Percentiles rank a stretch among this genome's conserved stretches.
Conservation (phyloP, 163 green algal species). For the Chlorella variabilis region DNA sequence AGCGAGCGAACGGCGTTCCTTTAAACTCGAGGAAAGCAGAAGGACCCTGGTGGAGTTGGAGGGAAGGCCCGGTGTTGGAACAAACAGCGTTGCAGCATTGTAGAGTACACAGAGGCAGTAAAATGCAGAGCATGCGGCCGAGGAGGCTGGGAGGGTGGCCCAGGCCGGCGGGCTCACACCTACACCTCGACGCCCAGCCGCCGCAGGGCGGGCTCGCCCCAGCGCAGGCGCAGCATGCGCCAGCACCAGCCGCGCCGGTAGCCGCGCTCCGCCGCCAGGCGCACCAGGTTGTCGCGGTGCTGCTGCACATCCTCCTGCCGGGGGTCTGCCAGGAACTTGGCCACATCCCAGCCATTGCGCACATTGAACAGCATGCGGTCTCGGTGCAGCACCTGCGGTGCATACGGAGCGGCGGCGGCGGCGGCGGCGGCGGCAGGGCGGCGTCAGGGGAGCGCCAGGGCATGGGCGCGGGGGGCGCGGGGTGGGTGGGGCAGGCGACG, state of each 20-base stretch:
- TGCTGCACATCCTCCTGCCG: conserved; percentile 46
- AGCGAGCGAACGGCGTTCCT: too few relatives aligned
- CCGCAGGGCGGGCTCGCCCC: conserved; percentile 46
- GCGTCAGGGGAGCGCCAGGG: neutral
- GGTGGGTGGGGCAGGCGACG: too few relatives aligned
- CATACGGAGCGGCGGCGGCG: neutral
- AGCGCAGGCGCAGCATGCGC: conserved; percentile 56
- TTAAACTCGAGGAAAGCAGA: too few relatives aligned
- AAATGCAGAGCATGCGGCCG: too few relatives aligned
- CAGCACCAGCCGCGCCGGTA: conserved; percentile 55
- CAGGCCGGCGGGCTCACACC: neutral
- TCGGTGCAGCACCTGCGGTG: conserved; percentile 31
- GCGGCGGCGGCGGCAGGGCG: neutral
- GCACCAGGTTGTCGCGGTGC: conserved; percentile 50
- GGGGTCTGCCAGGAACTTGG: conserved; percentile 58
- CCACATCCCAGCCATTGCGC: conserved; percentile 54
- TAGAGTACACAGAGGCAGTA: too few relatives aligned
- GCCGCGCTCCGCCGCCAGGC: conserved; percentile 52
- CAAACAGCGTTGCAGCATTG: too few relatives aligned
- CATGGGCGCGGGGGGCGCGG: too few relatives aligned
- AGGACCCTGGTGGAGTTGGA: too few relatives aligned
- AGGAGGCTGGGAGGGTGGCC: too few relatives aligned
- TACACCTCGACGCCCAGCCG: conserved; percentile 32
- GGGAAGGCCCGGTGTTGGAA: too few relatives aligned
- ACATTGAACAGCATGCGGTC: conserved; percentile 61